Base-by-base conservation (phyloP, 495 filamentous ascomycete species). In the Tuber brumale region DNA sequence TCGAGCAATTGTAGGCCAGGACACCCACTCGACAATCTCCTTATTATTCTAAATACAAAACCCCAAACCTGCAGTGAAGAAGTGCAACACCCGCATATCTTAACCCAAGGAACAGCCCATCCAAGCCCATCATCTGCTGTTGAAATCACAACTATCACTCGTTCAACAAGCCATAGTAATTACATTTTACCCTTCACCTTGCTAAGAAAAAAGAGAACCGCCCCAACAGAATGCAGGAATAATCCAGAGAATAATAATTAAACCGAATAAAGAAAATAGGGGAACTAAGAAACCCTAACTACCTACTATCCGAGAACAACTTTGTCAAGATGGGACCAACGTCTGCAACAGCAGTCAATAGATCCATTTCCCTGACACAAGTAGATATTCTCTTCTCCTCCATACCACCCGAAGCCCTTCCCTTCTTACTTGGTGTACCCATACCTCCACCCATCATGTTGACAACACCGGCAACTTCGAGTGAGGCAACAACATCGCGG, bases 401-500 rank as follows among this genome's bases (percentile, higher is more conserved):
- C 35, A 82, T 85, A 71, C 44, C 79, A 78, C 81, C 81, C 81
- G 83, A 80, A 35, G 85, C 87, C 77, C 85, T 87, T 4, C 85
- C 85, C 48, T 87, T 86, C 81, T 89, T 91, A 44, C 87, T 89
- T 4, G 90, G 89, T 18, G 89, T 91, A 48, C 87, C 87, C 85
- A 81, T 27, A 88, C 83, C 70, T 85, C 85, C 35, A 88, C 84
- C 70, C 89, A 89, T 70, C 88, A 90, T 90, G 46, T 87, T 90
- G 75, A 90, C 89, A 66, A 90, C 90, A 75, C 93, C 92, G 45
- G 94, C 93, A 45, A 90, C 90, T 84, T 98, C 95, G 43, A 99
- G 85, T 70, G 91, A 94, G 16, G 90, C 89, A n/a, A 99, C 85
- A 5, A 99, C 94, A 83, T 98, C 96, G 70, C 94, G 88, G 83